phyloP scores from a whole-genome alignment of 345 rosid species.

The Eucalyptus brandiana region DNA sequence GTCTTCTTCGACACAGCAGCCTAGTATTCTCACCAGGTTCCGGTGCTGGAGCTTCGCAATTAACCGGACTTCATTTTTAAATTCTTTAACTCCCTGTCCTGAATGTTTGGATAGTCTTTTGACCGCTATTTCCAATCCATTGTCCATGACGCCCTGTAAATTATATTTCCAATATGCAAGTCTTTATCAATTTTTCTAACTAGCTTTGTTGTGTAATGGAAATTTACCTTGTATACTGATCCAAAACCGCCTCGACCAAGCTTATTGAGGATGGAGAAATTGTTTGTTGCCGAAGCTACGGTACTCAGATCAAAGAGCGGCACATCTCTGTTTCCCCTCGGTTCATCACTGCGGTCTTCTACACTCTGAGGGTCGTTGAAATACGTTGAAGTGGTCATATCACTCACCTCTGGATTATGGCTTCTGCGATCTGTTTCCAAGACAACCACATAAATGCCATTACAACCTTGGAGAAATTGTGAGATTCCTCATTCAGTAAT shows the following conservation, averaged over 20 bases:
- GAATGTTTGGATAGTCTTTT: conserved; percentile 19
- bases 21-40: conserved; percentile 16
- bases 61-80: conserved; percentile 19
- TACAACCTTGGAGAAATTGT: neutral
- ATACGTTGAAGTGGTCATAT: neutral
- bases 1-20: conserved; percentile 14
- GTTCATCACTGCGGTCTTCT: neutral
- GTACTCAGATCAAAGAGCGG: conserved; percentile 4
- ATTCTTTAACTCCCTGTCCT: conserved; percentile 22
- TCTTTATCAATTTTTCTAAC: neutral
- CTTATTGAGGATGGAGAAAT: conserved; percentile 6
- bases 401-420: neutral
- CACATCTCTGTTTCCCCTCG: neutral
- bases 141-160: conserved; percentile 10
- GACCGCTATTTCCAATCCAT: conserved; percentile 13
- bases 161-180: neutral
- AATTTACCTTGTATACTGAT: conserved; percentile 16
- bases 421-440: neutral
- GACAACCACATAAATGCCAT: neutral
- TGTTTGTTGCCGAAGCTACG: conserved; percentile 7
- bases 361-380: neutral
- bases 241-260: conserved; percentile 37
- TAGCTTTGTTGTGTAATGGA: neutral
- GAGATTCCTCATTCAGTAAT: neutral
- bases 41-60: conserved; percentile 18